Evolutionary conservation across 2,329 filamentous ascomycete genomes (phyloP).

Genomic region (Parastagonospora avenae): DNA sequence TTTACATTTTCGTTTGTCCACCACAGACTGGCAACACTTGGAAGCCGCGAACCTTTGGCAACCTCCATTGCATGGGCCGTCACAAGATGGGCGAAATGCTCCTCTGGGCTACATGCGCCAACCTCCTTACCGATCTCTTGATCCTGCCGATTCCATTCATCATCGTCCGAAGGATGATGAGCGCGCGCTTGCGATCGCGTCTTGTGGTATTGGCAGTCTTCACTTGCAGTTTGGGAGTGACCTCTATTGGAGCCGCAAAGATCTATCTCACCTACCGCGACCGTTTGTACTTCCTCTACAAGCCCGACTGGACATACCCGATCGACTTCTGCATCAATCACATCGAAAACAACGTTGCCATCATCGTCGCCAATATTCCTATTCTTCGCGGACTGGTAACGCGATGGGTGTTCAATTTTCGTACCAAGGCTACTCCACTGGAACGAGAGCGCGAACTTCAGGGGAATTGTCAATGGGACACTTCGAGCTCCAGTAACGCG

Average conservation of each 20-base stretch:
- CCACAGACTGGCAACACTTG: conserved; percentile 48
- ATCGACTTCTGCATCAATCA: conserved; percentile 51
- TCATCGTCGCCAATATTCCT: conserved; percentile 49
- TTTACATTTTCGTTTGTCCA: conserved; percentile 49
- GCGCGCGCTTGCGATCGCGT: conserved; percentile 44
- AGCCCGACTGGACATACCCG: conserved; percentile 49
- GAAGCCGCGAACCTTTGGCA: conserved; percentile 45
- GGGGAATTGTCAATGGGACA: conserved; percentile 35
- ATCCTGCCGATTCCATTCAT: conserved; percentile 50
- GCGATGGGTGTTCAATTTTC: conserved; percentile 48
- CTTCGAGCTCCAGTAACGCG: conserved; percentile 32
- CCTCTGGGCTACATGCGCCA: conserved; percentile 50
- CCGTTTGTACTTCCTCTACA: conserved; percentile 43
- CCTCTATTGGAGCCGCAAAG: conserved; percentile 47
- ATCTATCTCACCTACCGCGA: conserved; percentile 49
- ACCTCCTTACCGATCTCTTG: conserved; percentile 48
- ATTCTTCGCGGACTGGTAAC: conserved; percentile 49
- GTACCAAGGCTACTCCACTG: conserved; percentile 36
- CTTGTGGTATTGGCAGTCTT: conserved; percentile 48
- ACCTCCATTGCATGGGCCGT: conserved; percentile 45
- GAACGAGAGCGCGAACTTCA: conserved; percentile 36
- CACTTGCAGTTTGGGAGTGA: conserved; percentile 48
- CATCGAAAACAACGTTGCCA: conserved; percentile 50
- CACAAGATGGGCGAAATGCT: conserved; percentile 45
- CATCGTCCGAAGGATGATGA: conserved; percentile 49